phyloP scores from a whole-genome alignment of 495 filamentous ascomycete species.

The Penicillium bovifimosum region DNA sequence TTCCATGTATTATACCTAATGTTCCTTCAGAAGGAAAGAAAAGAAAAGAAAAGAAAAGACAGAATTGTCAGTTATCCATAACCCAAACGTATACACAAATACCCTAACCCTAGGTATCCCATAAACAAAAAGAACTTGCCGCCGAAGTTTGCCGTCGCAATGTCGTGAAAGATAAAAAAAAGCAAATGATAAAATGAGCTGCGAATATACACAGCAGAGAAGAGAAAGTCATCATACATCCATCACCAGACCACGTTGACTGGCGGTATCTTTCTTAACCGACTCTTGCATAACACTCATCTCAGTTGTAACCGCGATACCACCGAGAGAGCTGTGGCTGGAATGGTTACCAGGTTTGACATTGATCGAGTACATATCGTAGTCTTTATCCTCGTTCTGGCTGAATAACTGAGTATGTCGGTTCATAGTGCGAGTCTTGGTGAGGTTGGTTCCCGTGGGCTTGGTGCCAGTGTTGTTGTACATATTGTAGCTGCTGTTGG shows the following conservation, averaged over 20 bases:
- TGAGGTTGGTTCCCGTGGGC: slow-evolving; percentile 14
- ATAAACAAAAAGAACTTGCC: background rate
- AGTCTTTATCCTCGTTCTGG: slow-evolving; percentile 26
- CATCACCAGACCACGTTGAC: slow-evolving; percentile 21
- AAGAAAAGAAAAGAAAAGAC: background rate
- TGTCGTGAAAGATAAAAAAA: slow-evolving; percentile 11
- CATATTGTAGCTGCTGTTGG: slow-evolving; percentile 27
- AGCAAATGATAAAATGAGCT: no score
- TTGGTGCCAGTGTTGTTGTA: slow-evolving; percentile 16
- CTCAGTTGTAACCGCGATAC: slow-evolving; percentile 36
- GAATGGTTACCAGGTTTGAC: slow-evolving; percentile 20
- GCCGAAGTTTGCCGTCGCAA: slow-evolving; percentile 7
- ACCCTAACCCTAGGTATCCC: background rate
- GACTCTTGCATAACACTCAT: slow-evolving; percentile 28
- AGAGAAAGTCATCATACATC: slow-evolving; percentile 16
- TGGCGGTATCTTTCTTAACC: slow-evolving; percentile 15
- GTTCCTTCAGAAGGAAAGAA: background rate
- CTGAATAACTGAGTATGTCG: slow-evolving; percentile 19
- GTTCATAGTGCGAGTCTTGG: slow-evolving; percentile 13
- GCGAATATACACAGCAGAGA: no score
- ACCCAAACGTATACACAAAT: background rate
- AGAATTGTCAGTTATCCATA: slow-evolving; percentile 3
- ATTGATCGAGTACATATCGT: slow-evolving; percentile 31
- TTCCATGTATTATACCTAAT: no score
- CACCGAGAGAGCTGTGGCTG: slow-evolving; percentile 12